These are phyloP conservation scores for Suhomyces sp. DNA, from an alignment of 805 yeast genomes.

Conservation along the genomic window DNA sequence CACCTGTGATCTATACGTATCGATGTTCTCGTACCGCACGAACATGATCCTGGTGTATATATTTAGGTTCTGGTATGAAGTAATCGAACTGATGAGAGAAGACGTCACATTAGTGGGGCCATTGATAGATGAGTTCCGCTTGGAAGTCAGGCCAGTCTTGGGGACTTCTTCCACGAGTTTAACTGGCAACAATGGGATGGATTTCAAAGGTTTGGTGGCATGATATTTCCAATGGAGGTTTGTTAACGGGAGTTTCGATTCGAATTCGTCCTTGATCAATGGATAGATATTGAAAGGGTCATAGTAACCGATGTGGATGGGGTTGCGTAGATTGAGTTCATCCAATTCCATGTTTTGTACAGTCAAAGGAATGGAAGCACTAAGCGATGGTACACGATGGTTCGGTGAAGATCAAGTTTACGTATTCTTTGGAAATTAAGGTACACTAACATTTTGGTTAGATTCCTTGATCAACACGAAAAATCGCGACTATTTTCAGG, in stretches of 20 bases:
- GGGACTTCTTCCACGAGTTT: constrained; percentile 60
- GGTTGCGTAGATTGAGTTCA: constrained; percentile 14
- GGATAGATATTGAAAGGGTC: constrained; percentile 70
- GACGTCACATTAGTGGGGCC: not conserved
- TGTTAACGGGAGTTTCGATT: constrained; percentile 51
- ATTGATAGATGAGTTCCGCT: not conserved
- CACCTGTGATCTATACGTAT: constrained; percentile 73
- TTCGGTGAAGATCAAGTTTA: too few species aligned
- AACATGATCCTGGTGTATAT: constrained; percentile 70
- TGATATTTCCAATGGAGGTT: constrained; percentile 68
- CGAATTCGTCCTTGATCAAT: constrained; percentile 43
- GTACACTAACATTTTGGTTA: too few species aligned
- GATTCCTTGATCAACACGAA: too few species aligned
- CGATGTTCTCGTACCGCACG: constrained; percentile 63
- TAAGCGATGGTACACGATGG: too few species aligned
- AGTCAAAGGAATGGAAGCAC: too few species aligned
- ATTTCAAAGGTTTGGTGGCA: constrained; percentile 53
- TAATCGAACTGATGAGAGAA: not conserved
- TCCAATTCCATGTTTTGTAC: constrained; percentile 6
- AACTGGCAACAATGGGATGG: constrained; percentile 60
- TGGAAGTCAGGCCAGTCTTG: constrained; percentile 16
- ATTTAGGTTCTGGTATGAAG: constrained; percentile 16
- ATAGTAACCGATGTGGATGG: constrained; percentile 55
- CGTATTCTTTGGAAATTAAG: too few species aligned
- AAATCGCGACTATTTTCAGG: too few species aligned